phyloP scores from a whole-genome alignment of 139 green algal genomes.

The Picochlorum sp. region DNA sequence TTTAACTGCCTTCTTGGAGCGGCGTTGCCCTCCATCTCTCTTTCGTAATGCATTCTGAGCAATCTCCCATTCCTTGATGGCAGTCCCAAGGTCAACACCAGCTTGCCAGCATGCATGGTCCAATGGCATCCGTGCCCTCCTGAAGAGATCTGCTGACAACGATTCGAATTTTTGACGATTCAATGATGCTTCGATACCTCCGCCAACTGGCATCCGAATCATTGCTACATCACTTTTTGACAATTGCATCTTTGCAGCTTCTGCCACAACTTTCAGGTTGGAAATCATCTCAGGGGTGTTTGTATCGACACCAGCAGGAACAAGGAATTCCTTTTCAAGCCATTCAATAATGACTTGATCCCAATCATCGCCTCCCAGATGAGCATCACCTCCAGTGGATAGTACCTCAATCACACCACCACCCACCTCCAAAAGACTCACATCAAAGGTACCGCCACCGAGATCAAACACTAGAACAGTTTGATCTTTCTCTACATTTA shows the following conservation, averaged over 20 bases:
- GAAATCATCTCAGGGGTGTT: conserved; percentile 30
- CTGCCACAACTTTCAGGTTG: conserved; percentile 53
- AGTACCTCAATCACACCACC: conserved; percentile 79
- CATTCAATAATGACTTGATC: conserved; percentile 59
- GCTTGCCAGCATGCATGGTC: conserved; percentile 69
- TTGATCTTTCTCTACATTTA: conserved; percentile 66
- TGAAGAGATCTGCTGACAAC: conserved; percentile 53
- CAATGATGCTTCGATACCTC: conserved; percentile 41
- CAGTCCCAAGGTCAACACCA: conserved; percentile 61
- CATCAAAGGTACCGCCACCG: conserved; percentile 82
- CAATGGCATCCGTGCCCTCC: conserved; percentile 46
- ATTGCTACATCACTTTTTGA: conserved; percentile 24
- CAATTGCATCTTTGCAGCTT: conserved; percentile 71
- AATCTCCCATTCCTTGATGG: conserved; percentile 31
- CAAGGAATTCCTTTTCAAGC: conserved; percentile 46
- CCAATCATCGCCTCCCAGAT: conserved; percentile 82
- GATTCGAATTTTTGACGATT: conserved; percentile 51
- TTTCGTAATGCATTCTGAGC: conserved; percentile 6
- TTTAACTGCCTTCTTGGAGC: conserved; percentile 2
- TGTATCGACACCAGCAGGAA: conserved; percentile 20
- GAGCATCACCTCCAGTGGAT: conserved; percentile 69
- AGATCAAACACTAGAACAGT: conserved; percentile 86
- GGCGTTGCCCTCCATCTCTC: conserved; percentile 1
- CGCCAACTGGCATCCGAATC: conserved; percentile 60
- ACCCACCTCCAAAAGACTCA: conserved; percentile 76